phyloP scores from a whole-genome alignment of 164 flowering plant species.

The Vitis vinifera region DNA sequence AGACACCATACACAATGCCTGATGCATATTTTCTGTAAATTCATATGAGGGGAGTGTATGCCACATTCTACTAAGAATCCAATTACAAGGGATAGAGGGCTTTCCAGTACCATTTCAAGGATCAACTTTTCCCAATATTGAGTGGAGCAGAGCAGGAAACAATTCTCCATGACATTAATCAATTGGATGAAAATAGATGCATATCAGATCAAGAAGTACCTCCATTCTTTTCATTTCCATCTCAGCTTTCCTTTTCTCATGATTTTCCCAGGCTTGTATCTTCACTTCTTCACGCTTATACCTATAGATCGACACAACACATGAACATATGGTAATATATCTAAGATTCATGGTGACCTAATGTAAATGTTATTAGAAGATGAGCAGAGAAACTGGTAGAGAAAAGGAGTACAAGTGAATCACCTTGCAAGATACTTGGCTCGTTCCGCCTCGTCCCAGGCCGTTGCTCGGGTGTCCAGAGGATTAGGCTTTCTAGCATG shows the following conservation, averaged over 20 bases:
- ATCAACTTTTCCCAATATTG: not conserved
- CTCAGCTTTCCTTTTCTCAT: conserved; percentile 91
- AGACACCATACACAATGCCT: too few species aligned
- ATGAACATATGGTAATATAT: not conserved
- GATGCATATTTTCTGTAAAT: too few species aligned
- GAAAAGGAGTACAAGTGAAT: conserved; percentile 6
- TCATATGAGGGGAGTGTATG: not conserved
- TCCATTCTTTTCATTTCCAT: conserved; percentile 87
- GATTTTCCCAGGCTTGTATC: conserved; percentile 97
- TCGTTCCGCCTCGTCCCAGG: conserved; percentile 98
- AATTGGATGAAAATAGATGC: not conserved
- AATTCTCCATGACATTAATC: not conserved
- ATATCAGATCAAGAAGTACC: conserved; percentile 40
- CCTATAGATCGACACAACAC: conserved; percentile 34
- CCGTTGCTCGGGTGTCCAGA: conserved; percentile 72
- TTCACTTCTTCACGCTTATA: conserved; percentile 92
- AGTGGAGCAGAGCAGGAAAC: not conserved
- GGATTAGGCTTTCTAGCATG: conserved; percentile 40
- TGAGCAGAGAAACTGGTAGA: not conserved
- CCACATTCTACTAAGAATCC: not conserved
- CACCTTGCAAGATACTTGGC: conserved; percentile 95
- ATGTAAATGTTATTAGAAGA: not conserved
- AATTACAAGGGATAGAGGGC: not conserved
- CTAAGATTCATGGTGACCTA: not conserved
- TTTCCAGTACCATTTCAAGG: not conserved